Conservation (phyloP, 148 eudicot genomes). For the Simmondsia chinensis region DNA sequence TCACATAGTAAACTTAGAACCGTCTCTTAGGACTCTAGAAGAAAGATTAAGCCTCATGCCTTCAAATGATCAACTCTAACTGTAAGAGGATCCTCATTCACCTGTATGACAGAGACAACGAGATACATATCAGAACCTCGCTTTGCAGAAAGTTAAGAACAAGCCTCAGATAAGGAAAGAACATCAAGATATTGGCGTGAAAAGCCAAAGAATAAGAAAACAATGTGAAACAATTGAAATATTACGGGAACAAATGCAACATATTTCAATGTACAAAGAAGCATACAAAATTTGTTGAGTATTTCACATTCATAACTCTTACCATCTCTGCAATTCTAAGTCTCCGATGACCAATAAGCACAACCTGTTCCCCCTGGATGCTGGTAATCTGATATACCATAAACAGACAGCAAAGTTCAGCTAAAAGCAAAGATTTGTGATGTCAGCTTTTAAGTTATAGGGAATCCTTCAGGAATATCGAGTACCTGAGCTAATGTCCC, state of each 20-base stretch:
- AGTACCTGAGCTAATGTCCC: constrained; percentile 93
- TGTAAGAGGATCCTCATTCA: constrained; percentile 92
- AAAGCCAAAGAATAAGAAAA: too few relatives aligned
- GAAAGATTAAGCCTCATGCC: constrained; percentile 26
- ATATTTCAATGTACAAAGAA: too few relatives aligned
- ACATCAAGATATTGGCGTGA: too few relatives aligned
- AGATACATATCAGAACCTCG: neutral
- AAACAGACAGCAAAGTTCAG: constrained; percentile 6
- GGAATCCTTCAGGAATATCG: constrained; percentile 3
- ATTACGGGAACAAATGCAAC: too few relatives aligned
- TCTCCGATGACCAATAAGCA: constrained; percentile 88
- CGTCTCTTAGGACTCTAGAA: too few relatives aligned
- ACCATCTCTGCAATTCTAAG: constrained; percentile 92
- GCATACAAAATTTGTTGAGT: too few relatives aligned
- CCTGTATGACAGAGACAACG: constrained; percentile 38
- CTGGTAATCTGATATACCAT: constrained; percentile 56
- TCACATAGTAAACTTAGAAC: too few relatives aligned
- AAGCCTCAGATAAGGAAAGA: too few relatives aligned
- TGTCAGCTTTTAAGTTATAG: neutral
- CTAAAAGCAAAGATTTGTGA: neutral
- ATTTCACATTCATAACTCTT: constrained; percentile 15
- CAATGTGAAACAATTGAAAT: neutral
- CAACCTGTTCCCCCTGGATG: constrained; percentile 89
- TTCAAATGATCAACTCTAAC: constrained; percentile 95
- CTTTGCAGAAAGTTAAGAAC: neutral